These are phyloP conservation scores for Tolypocladium sp. DNA, from an alignment of 2,329 filamentous ascomycete genomes.

Conservation along the genomic window DNA sequence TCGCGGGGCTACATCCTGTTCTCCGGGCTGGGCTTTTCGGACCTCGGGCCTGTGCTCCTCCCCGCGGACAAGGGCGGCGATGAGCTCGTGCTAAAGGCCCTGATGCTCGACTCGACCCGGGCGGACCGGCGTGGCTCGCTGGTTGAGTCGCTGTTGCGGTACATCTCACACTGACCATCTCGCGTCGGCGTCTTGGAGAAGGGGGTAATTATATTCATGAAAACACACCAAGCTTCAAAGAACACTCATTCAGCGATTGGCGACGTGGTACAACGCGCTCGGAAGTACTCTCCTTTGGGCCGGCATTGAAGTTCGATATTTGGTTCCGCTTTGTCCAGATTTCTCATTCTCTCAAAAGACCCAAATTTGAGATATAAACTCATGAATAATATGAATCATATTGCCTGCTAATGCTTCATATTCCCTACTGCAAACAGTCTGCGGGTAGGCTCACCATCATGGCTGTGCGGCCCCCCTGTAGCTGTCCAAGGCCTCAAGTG, in stretches of 20 bases:
- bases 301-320: too few species aligned
- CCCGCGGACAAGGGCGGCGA: slow-evolving; percentile 1
- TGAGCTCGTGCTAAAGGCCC: slow-evolving; percentile 5
- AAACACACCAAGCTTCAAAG: neutral
- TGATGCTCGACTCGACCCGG: slow-evolving; percentile 14
- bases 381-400: too few species aligned
- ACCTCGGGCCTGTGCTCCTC: slow-evolving; percentile 6
- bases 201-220: neutral
- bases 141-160: neutral
- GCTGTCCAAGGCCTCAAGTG: too few species aligned
- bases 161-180: neutral
- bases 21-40: slow-evolving; percentile 9
- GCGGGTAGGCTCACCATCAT: too few species aligned
- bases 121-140: neutral
- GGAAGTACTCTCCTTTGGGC: too few species aligned
- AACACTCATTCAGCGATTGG: neutral
- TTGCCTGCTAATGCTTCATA: too few species aligned
- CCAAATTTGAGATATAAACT: too few species aligned
- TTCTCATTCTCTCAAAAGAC: too few species aligned
- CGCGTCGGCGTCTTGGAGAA: neutral
- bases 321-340: too few species aligned
- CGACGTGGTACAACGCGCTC: too few species aligned
- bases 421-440: too few species aligned
- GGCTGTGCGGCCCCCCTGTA: too few species aligned
- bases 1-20: slow-evolving; percentile 8